Evolutionary conservation across 2,329 filamentous ascomycete species (phyloP), one percentile per base, ranked within the genome.

Genomic region (Teratosphaeria viscida): DNA sequence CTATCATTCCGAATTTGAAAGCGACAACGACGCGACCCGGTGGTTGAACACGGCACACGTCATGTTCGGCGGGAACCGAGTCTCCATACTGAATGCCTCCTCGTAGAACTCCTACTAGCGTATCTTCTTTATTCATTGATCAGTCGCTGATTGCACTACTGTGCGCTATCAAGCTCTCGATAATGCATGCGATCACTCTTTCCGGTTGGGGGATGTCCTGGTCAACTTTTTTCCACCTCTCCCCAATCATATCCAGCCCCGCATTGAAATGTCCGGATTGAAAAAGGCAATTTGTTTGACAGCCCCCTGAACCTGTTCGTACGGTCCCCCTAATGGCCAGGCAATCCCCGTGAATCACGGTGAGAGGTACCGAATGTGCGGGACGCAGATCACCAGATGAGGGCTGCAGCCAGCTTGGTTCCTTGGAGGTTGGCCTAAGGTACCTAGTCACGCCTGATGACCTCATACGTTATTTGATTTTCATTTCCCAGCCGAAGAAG

Each of bases 1-100:
- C n/a, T 67, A 60, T 49, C 64, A 67, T 54, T 59, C 57, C 11
- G 23, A 58, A n/a, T 43, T 49, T 27, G 52, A 27, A 43, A 62
- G 57, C 37, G 52, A 54, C 35, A 43, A 53, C n/a, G 39, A 39
- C 19, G 58, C 54, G n/a, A 23, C 29, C n/a, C 43, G 57, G n/a
- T 29, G 23, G 57, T n/a, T 58, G 19, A 26, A 58, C 26, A 58
- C 57, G 47, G 57, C 47, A 37, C 23, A 49, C 14, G 43, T 56
- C 19, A 14, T 19, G 32, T 56, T 56, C 35, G 43, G 32, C 1
- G 54, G 54, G 7, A 23, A 56, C 4, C 10, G 2, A 16, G 54
- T 56, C 23, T 54, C 23, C 14, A 54, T 54, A 49, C 6, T 23
- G 43, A 23, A 49, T 23, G 43, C 43, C 11, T 8, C 43, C n/a